phyloP scores from a whole-genome alignment of 495 filamentous ascomycete genomes.

The Penicillium simplicissimum region DNA sequence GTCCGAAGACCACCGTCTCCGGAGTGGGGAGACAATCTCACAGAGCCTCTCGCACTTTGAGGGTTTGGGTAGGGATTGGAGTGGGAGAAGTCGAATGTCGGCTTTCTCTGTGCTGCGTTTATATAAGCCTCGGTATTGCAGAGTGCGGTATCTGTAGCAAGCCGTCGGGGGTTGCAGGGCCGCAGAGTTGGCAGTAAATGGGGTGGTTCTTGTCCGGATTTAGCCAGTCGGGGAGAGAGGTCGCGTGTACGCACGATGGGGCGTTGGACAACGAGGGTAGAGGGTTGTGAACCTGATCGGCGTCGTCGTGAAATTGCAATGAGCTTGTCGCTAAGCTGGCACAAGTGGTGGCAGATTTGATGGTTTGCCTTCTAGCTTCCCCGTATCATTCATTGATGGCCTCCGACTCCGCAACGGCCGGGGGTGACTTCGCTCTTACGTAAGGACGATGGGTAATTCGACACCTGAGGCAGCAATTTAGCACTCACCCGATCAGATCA shows the following conservation, averaged over 20 bases:
- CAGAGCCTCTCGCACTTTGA: constrained; percentile 3
- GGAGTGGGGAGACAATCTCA: constrained; percentile 13
- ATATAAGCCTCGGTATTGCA: background rate
- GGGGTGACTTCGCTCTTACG: constrained; percentile 19
- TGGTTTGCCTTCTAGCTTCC: background rate
- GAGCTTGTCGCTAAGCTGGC: background rate
- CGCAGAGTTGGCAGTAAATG: constrained; percentile 2
- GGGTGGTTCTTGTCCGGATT: constrained; percentile 3
- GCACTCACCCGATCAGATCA: too few relatives aligned
- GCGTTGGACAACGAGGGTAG: background rate
- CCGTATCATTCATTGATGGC: background rate
- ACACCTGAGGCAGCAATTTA: background rate
- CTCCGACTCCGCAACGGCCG: constrained; percentile 20
- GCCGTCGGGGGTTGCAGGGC: constrained; percentile 11
- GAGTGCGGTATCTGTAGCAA: constrained; percentile 5
- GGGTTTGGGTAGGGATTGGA: background rate
- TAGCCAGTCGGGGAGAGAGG: constrained; percentile 9
- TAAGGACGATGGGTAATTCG: constrained; percentile 4
- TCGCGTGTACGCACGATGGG: constrained; percentile 2
- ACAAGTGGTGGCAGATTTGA: background rate
- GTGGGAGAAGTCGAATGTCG: background rate
- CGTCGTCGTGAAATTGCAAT: background rate
- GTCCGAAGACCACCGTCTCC: constrained; percentile 40
- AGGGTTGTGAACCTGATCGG: background rate
- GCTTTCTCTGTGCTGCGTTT: background rate